phyloP scores from a whole-genome alignment of 768 basidiomycete genomes.

The Chalciporus chontae region DNA sequence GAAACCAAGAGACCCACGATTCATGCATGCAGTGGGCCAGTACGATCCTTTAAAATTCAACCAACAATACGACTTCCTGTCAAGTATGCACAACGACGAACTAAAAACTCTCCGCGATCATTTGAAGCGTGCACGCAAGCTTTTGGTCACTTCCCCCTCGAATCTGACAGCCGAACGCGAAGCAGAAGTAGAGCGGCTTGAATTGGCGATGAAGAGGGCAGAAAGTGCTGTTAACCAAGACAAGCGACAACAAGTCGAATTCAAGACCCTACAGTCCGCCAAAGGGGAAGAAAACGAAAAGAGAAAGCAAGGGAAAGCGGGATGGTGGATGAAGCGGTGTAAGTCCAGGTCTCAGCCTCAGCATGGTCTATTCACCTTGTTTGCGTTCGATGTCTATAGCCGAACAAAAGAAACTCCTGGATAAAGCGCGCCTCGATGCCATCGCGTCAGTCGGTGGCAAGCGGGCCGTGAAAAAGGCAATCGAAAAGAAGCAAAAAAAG shows the following conservation, averaged over 20 bases:
- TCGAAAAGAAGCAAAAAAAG: constrained; percentile 89
- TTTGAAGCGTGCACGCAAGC: constrained; percentile 64
- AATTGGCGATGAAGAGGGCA: constrained; percentile 67
- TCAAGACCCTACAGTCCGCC: constrained; percentile 51
- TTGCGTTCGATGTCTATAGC: constrained; percentile 39
- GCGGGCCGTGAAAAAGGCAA: constrained; percentile 78
- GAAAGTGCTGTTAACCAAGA: constrained; percentile 78
- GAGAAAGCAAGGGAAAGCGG: constrained; percentile 70
- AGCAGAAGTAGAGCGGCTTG: constrained; percentile 66
- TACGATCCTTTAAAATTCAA: constrained; percentile 64
- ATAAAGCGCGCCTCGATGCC: constrained; percentile 76
- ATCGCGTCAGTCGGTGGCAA: constrained; percentile 75
- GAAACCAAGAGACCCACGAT: constrained; percentile 86
- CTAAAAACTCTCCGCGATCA: constrained; percentile 61
- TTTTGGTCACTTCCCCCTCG: constrained; percentile 56
- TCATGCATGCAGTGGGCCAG: constrained; percentile 68
- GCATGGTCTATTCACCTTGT: not conserved
- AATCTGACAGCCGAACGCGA: constrained; percentile 58
- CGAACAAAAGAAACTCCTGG: constrained; percentile 71
- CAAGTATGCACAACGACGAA: constrained; percentile 61
- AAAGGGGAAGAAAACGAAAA: constrained; percentile 54
- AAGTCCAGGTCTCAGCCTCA: constrained; percentile 23
- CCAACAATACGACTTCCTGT: constrained; percentile 71
- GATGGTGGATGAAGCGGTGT: constrained; percentile 87
- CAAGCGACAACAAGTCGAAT: constrained; percentile 64